Conservation (phyloP, 352 stramenopile genomes). For the Globisporangium splendens region DNA sequence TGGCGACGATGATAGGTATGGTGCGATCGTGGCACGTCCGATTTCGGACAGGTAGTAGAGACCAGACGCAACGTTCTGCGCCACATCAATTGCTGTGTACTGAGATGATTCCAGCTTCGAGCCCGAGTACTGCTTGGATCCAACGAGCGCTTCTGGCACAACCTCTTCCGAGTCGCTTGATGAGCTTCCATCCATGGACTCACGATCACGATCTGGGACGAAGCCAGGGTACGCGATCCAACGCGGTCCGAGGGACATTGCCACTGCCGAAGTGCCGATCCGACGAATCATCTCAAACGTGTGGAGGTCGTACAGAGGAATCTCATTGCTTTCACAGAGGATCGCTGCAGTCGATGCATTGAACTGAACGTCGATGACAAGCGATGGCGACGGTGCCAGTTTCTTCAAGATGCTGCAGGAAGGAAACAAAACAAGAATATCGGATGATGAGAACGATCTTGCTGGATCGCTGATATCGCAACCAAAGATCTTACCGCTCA, state of each 20-base stretch:
- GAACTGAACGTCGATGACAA: conserved; percentile 69
- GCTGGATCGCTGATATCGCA: neutral
- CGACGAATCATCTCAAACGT: conserved; percentile 41
- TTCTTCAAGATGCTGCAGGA: conserved; percentile 38
- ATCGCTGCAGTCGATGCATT: conserved; percentile 49
- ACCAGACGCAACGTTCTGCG: conserved; percentile 84
- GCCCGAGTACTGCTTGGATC: conserved; percentile 10
- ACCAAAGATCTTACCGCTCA: conserved; percentile 29
- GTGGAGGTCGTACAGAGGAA: conserved; percentile 60
- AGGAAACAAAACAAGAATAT: neutral
- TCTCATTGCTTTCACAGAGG: conserved; percentile 64
- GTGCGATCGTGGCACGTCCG: conserved; percentile 59
- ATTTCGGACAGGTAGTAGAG: conserved; percentile 83
- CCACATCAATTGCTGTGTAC: conserved; percentile 76
- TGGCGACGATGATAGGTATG: conserved; percentile 70
- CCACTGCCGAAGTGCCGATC: conserved; percentile 47
- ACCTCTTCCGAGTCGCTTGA: conserved; percentile 50
- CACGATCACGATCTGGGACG: conserved; percentile 18
- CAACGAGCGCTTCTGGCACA: conserved; percentile 23
- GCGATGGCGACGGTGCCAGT: conserved; percentile 53
- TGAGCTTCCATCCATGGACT: conserved; percentile 20
- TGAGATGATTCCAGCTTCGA: conserved; percentile 24
- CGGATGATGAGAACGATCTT: neutral
- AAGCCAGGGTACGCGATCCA: conserved; percentile 71
- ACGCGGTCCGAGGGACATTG: conserved; percentile 60